phyloP scores from a whole-genome alignment of 352 stramenopile species.

The Blastocystis sp. region DNA sequence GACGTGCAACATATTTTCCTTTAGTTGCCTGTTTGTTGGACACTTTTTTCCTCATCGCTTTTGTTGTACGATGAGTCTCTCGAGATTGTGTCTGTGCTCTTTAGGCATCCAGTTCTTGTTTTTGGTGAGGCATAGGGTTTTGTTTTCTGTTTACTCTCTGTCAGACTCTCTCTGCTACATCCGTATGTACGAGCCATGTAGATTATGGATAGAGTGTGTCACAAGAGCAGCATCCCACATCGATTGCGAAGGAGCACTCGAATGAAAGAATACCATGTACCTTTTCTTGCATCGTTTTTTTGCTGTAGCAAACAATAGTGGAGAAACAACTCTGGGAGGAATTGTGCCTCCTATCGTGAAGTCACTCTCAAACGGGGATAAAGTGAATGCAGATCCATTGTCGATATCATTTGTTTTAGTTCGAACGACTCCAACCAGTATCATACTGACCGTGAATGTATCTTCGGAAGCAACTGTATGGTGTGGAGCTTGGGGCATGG shows the following conservation, averaged over 20 bases:
- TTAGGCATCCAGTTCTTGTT: too few relatives aligned
- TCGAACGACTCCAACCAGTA: background rate
- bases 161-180: too few relatives aligned
- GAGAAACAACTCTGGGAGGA: background rate
- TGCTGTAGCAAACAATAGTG: background rate
- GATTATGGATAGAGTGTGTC: background rate
- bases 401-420: background rate
- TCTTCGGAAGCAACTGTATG: background rate
- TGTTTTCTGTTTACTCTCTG: background rate
- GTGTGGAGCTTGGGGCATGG: conserved; percentile 6
- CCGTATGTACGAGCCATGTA: too few relatives aligned
- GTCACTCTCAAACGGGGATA: background rate
- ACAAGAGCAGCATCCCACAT: background rate
- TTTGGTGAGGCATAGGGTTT: background rate
- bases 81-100: too few relatives aligned
- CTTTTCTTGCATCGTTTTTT: background rate
- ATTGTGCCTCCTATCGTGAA: background rate
- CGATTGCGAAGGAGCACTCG: background rate
- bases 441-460: background rate
- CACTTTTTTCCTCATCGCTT: background rate
- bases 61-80: background rate
- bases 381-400: background rate
- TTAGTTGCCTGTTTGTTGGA: conserved; percentile 7
- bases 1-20: conserved; percentile 47
- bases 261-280: background rate